Evolutionary conservation across 2,329 filamentous ascomycete species (phyloP).

Genomic region (Arthrobotrys musiformis): DNA sequence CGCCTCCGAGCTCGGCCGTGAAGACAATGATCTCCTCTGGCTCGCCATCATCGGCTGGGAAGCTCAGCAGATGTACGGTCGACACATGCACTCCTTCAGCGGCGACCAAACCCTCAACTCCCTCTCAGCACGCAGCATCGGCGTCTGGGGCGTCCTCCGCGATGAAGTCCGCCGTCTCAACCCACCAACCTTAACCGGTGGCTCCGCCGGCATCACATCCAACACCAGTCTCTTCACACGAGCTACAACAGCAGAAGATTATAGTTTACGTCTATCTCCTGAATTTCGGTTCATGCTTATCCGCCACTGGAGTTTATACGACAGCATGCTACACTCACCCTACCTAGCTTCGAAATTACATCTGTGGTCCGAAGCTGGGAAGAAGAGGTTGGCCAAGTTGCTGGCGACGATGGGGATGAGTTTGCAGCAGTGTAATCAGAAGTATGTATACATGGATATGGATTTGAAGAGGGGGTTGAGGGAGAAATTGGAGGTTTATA

Average conservation of each 20-base stretch:
- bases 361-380: conserved; percentile 90
- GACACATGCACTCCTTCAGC: conserved; percentile 72
- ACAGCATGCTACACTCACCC: conserved; percentile 97
- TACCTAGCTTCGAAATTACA: conserved; percentile 91
- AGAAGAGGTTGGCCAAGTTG: conserved; percentile 90
- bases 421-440: conserved; percentile 91
- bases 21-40: conserved; percentile 97
- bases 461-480: conserved; percentile 88
- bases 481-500: conserved; percentile 87
- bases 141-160: conserved; percentile 81
- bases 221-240: conserved; percentile 72
- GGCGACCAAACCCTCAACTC: conserved; percentile 70
- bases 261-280: conserved; percentile 87
- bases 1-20: conserved; percentile 90
- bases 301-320: conserved; percentile 95
- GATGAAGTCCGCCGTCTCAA: conserved; percentile 96
- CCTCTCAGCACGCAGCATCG: conserved; percentile 42
- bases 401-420: conserved; percentile 98
- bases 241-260: conserved; percentile 83
- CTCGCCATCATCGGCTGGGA: conserved; percentile 92
- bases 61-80: conserved; percentile 91
- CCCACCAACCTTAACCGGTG: conserved; percentile 67
- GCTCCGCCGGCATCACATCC: conserved; percentile 63
- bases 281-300: conserved; percentile 94
- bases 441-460: conserved; percentile 98